Evolutionary conservation across 2,329 filamentous ascomycete genomes (phyloP), one percentile per base, ranked within the genome.

Genomic region (Neodidymelliopsis sp.): DNA sequence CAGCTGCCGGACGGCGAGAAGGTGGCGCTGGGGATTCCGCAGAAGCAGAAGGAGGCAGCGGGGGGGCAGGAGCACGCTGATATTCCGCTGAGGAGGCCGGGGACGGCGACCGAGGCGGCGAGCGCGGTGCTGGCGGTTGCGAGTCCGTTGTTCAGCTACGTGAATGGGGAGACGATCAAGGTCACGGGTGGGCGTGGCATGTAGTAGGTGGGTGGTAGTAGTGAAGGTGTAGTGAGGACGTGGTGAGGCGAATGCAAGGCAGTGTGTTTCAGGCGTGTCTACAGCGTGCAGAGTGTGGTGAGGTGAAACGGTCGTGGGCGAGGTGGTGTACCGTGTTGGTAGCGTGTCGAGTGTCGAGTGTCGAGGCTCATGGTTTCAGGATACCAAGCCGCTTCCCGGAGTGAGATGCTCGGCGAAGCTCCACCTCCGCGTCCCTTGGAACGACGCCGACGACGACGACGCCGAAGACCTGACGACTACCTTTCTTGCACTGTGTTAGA

Each of bases 141-240:
- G 2, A 93, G 89, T 67, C 91, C 91, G 20, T 72, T 92, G 66
- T 91, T 94, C 65, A 86, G 86, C 29, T 96, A 96, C 76, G 90
- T 96, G 4, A 87, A 83, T 54, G 91, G 91, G 0, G 90, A 96
- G 81, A 93, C 90, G 0, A 88, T 96, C 60, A 89, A 86, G 77
- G 90, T 94, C 41, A 94, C 90, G 4, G 91, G 90, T 11, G 90
- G 91, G 2, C 78, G 83, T 58, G 82, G 81, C 63, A 85, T 84
- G 71, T 85, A 80, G 69, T 54, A 7, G 34, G 22, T 37, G 27
- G 31, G 42, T 34, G 43, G 56, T 54, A 56, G 53, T 48, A 50
- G 47, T 43, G 40, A 41, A 12, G 56, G 51, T 56, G 50, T 31
- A n/a, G n/a, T n/a, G 53, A 45, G 48, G 36, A 29, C n/a, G 16